These are phyloP conservation scores for Microbotryum saponariae DNA, from an alignment of 1,284 basidiomycete genomes.

Conservation along the genomic window DNA sequence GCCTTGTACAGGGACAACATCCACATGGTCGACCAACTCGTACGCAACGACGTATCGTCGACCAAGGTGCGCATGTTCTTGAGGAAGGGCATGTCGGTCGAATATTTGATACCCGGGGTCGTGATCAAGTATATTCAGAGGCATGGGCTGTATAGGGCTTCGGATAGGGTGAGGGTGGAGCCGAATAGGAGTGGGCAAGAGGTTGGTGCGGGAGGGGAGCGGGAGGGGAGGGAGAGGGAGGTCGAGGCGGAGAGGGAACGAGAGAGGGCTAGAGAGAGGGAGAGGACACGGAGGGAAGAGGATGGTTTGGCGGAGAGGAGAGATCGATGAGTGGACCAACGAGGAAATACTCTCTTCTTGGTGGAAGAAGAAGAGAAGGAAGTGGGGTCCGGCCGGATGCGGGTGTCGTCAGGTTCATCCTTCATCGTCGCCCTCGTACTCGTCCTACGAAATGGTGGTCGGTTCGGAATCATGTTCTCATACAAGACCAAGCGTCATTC, in stretches of 20 bases:
- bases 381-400: too few species aligned
- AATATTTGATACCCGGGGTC: conserved; percentile 79
- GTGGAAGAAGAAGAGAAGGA: too few species aligned
- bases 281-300: conserved; percentile 3
- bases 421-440: too few species aligned
- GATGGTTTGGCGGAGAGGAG: neutral
- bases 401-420: too few species aligned
- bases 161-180: neutral
- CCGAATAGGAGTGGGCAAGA: conserved; percentile 4
- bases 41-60: conserved; percentile 96
- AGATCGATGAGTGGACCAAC: neutral
- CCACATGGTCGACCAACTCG: conserved; percentile 87
- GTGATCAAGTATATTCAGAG: conserved; percentile 94
- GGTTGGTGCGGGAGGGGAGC: neutral
- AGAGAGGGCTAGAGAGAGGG: conserved; percentile 6
- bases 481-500: too few species aligned
- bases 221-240: neutral
- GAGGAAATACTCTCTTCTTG: too few species aligned
- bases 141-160: conserved; percentile 48
- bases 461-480: too few species aligned
- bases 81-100: conserved; percentile 83
- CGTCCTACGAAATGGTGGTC: too few species aligned
- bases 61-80: conserved; percentile 88
- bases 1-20: conserved; percentile 62
- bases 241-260: conserved; percentile 7